phyloP scores from a whole-genome alignment of 805 yeast genomes.

The Yamadazyma nakazawae region DNA sequence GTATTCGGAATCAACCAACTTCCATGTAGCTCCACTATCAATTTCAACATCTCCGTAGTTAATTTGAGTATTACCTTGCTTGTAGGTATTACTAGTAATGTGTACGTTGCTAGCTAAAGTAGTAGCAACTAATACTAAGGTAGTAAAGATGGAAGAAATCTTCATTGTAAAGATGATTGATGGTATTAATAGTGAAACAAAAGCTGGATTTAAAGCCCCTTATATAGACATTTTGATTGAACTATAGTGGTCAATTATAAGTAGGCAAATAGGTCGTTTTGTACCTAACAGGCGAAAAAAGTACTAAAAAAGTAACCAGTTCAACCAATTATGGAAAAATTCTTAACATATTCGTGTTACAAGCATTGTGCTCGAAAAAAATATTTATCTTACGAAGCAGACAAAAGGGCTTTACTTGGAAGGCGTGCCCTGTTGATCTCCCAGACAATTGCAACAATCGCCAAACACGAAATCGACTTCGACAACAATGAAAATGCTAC shows the following conservation, averaged over 20 bases:
- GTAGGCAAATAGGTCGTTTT: too few species aligned
- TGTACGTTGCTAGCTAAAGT: conserved; percentile 7
- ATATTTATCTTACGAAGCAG: background rate
- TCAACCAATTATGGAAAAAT: too few species aligned
- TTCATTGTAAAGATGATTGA: conserved; percentile 4
- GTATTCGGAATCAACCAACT: conserved; percentile 19
- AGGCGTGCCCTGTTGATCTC: too few species aligned
- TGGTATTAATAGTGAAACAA: too few species aligned
- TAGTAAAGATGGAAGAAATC: conserved; percentile 8
- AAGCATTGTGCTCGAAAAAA: background rate
- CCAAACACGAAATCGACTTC: background rate
- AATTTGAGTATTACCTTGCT: conserved; percentile 5
- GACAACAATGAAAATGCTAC: background rate
- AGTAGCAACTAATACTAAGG: conserved; percentile 12
- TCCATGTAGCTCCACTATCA: conserved; percentile 20
- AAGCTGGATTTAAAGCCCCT: too few species aligned
- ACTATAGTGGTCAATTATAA: too few species aligned
- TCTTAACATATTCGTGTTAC: too few species aligned
- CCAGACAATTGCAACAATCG: background rate
- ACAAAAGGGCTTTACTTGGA: too few species aligned
- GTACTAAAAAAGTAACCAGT: too few species aligned
- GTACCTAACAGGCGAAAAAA: too few species aligned
- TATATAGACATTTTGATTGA: background rate
- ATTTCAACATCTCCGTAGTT: conserved; percentile 13
- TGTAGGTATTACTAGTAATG: conserved; percentile 3